A percentile compares a stretch with the other conserved stretches of the same genome.
phyloP scores from a whole-genome alignment of 306 rosid species.

The Pyrus betulifolia region DNA sequence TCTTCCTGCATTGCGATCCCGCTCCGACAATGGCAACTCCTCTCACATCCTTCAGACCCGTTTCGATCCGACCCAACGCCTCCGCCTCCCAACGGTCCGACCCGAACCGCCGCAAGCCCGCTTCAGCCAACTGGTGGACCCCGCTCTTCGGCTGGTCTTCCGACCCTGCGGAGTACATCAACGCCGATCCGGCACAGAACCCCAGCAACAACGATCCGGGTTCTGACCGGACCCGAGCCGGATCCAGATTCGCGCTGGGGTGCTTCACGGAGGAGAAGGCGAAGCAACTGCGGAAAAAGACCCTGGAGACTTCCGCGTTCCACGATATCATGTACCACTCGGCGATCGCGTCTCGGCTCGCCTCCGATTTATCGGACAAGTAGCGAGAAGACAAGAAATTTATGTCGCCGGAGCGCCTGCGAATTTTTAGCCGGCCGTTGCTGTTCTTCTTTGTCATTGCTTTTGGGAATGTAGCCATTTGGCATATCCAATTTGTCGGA shows the following conservation, averaged over 20 bases:
- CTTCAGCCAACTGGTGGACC: conserved; percentile 53
- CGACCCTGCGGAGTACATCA: conserved; percentile 51
- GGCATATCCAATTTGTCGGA: conserved; percentile 19
- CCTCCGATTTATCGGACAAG: conserved; percentile 36
- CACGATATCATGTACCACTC: conserved; percentile 80
- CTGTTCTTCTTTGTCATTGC: neutral
- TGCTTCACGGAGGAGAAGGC: conserved; percentile 78
- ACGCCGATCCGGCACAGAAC: neutral
- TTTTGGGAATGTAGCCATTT: neutral
- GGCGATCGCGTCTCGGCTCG: conserved; percentile 71
- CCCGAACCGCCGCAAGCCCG: conserved; percentile 25
- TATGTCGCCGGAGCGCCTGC: neutral
- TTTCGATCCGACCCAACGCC: conserved; percentile 29
- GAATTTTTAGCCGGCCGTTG: conserved; percentile 3
- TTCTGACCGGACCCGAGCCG: conserved; percentile 4
- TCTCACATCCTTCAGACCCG: conserved; percentile 25
- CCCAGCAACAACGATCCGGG: neutral
- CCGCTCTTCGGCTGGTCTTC: conserved; percentile 57
- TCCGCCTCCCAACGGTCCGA: conserved; percentile 23
- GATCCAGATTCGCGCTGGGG: conserved; percentile 33
- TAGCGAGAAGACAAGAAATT: conserved; percentile 12
- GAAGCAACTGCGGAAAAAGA: conserved; percentile 53
- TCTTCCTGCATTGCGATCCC: neutral
- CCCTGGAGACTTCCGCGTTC: conserved; percentile 48
- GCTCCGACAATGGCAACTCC: conserved; percentile 35